phyloP scores from a whole-genome alignment of 2,329 filamentous ascomycete species.

The Colletotrichum sp. region DNA sequence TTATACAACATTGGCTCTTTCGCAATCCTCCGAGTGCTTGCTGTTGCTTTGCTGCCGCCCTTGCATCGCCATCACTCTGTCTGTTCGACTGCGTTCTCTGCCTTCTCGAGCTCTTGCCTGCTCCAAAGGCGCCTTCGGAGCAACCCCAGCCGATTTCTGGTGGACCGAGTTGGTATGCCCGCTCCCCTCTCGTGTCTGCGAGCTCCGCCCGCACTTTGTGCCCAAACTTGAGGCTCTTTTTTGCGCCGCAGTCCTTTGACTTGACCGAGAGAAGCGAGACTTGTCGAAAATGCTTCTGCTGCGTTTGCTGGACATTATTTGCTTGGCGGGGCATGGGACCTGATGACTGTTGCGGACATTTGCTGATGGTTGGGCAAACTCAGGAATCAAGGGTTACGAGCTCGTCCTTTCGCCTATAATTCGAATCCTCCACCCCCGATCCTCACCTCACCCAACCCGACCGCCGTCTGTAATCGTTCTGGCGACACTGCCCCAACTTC shows the following conservation, averaged over 20 bases:
- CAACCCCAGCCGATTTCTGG: conserved; percentile 17
- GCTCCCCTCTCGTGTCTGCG: conserved; percentile 7
- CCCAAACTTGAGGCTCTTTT: background rate
- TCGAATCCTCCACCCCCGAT: conserved; percentile 5
- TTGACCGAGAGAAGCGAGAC: background rate
- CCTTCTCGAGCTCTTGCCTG: background rate
- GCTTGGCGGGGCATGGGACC: background rate
- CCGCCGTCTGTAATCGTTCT: background rate
- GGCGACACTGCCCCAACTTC: background rate
- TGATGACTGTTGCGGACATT: conserved; percentile 1
- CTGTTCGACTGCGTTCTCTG: background rate
- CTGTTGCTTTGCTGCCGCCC: background rate
- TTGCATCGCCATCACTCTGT: background rate
- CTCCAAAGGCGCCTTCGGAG: conserved; percentile 11
- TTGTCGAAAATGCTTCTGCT: background rate
- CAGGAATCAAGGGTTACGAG: conserved; percentile 20
- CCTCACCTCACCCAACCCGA: background rate
- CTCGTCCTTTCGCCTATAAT: background rate
- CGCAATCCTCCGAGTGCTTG: background rate
- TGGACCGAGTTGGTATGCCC: conserved; percentile 21
- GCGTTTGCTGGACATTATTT: background rate
- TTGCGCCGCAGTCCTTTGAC: background rate
- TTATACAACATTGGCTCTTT: conserved; percentile 5
- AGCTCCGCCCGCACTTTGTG: background rate
- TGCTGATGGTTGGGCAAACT: conserved; percentile 19